Conservation (phyloP, 768 basidiomycete species). For the Mycena galericulata region DNA sequence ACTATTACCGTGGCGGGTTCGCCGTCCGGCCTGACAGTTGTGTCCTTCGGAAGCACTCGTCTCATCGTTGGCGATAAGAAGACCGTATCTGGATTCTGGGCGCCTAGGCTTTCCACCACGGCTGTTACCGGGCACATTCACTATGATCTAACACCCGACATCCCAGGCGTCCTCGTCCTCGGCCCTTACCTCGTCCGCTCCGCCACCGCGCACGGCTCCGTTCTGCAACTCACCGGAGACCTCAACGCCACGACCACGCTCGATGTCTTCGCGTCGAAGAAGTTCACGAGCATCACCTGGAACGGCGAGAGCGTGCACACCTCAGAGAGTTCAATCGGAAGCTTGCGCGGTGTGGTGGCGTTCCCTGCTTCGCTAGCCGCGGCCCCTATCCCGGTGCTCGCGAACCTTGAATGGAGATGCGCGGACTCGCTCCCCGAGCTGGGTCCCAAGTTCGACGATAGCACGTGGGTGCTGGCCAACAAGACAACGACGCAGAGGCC, state of each 20-base stretch:
- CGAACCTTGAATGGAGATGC: slow-evolving; percentile 64
- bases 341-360: slow-evolving; percentile 50
- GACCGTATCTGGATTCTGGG: slow-evolving; percentile 71
- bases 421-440: slow-evolving; percentile 74
- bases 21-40: slow-evolving; percentile 52
- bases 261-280: slow-evolving; percentile 64
- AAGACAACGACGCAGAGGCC: slow-evolving; percentile 70
- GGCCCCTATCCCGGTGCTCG: slow-evolving; percentile 54
- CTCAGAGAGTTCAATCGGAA: slow-evolving; percentile 42
- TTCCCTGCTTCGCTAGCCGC: slow-evolving; percentile 46
- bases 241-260: slow-evolving; percentile 63
- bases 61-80: slow-evolving; percentile 70
- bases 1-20: slow-evolving; percentile 59
- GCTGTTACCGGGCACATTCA: slow-evolving; percentile 35
- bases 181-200: slow-evolving; percentile 52
- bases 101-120: slow-evolving; percentile 57
- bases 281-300: slow-evolving; percentile 64
- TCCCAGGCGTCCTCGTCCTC: slow-evolving; percentile 46
- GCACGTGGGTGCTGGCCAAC: slow-evolving; percentile 67
- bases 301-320: slow-evolving; percentile 61
- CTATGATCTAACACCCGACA: slow-evolving; percentile 45
- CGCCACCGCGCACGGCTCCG: slow-evolving; percentile 40
- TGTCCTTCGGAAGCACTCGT: slow-evolving; percentile 58
- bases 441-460: slow-evolving; percentile 62
- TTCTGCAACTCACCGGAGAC: slow-evolving; percentile 60